Evolutionary conservation across 768 basidiomycete genomes (phyloP).

Genomic region (Suillus ampliporus): DNA sequence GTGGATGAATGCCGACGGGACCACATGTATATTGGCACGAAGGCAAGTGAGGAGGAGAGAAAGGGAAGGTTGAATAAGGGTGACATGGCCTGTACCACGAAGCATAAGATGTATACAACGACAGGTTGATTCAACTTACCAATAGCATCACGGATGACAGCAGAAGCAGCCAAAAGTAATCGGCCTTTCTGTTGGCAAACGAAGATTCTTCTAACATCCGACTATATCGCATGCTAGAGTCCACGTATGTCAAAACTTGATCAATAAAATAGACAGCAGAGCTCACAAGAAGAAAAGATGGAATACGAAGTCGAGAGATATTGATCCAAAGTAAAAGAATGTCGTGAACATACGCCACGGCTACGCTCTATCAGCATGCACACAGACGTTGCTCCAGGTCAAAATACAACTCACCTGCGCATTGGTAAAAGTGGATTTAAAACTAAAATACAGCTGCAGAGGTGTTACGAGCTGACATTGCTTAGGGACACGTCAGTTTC

Average conservation of each 20-base stretch:
- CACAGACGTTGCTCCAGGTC: constrained; percentile 5
- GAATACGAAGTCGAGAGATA: constrained; percentile 94
- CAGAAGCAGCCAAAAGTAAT: constrained; percentile 94
- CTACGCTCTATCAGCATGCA: constrained; percentile 45
- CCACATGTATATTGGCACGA: constrained; percentile 98
- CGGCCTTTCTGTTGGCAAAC: constrained; percentile 88
- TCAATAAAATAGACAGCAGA: not conserved
- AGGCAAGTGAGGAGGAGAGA: constrained; percentile 90
- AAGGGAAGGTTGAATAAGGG: constrained; percentile 92
- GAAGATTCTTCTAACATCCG: constrained; percentile 97
- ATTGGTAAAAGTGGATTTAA: constrained; percentile 82
- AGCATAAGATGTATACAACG: constrained; percentile 7
- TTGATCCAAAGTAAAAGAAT: constrained; percentile 95
- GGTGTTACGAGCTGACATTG: constrained; percentile 94
- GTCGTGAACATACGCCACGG: constrained; percentile 89
- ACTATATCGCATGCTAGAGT: constrained; percentile 91
- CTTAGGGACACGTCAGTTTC: constrained; percentile 44
- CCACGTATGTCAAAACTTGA: not conserved
- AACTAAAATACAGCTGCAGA: constrained; percentile 91
- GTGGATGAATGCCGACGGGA: constrained; percentile 92
- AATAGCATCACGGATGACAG: constrained; percentile 86
- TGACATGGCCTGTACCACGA: constrained; percentile 63
- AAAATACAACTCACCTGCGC: constrained; percentile 60
- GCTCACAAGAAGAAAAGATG: constrained; percentile 99
- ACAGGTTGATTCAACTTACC: constrained; percentile 47